Percentiles rank a stretch among this genome's conserved stretches.
These are phyloP conservation scores for Umbelopsis sp. DNA, from an alignment of 371 early-diverging fungal species.

Conservation along the genomic window DNA sequence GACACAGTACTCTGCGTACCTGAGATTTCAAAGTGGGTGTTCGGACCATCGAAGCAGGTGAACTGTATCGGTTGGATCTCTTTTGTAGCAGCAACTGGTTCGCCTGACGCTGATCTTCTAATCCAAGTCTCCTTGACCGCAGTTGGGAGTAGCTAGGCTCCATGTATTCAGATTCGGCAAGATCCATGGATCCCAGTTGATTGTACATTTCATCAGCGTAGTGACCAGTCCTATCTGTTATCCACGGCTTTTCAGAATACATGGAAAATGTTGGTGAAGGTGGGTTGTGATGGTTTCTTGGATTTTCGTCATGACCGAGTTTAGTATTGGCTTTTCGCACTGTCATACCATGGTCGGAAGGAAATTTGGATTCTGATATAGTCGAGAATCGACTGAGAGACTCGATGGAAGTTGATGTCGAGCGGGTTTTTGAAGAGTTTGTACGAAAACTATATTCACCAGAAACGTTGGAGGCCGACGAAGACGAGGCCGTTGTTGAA, in stretches of 20 bases:
- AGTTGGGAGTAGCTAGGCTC: neutral
- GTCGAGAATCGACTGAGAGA: constrained; percentile 1
- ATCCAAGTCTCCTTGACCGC: neutral
- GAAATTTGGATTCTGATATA: neutral
- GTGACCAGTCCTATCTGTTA: constrained; percentile 3
- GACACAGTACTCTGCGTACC: neutral
- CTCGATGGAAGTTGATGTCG: neutral
- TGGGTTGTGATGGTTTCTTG: neutral
- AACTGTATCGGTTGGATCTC: neutral
- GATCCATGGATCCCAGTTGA: constrained; percentile 2
- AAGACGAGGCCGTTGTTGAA: constrained; percentile 5
- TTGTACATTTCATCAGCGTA: constrained; percentile 16
- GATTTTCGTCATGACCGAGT: neutral
- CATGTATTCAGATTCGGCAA: neutral
- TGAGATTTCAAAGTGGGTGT: neutral
- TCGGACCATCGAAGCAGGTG: neutral
- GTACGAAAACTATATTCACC: constrained; percentile 2
- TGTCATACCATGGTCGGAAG: neutral
- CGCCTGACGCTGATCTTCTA: neutral
- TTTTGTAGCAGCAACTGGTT: neutral
- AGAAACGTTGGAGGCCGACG: constrained; percentile 8
- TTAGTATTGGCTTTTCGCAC: neutral
- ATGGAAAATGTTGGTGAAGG: constrained; percentile 8
- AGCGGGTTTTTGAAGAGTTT: neutral
- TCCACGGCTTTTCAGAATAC: constrained; percentile 14